Evolutionary conservation across 768 basidiomycete genomes (phyloP), one percentile per base, ranked within the genome.

Genomic region (Jaapia argillacea): DNA sequence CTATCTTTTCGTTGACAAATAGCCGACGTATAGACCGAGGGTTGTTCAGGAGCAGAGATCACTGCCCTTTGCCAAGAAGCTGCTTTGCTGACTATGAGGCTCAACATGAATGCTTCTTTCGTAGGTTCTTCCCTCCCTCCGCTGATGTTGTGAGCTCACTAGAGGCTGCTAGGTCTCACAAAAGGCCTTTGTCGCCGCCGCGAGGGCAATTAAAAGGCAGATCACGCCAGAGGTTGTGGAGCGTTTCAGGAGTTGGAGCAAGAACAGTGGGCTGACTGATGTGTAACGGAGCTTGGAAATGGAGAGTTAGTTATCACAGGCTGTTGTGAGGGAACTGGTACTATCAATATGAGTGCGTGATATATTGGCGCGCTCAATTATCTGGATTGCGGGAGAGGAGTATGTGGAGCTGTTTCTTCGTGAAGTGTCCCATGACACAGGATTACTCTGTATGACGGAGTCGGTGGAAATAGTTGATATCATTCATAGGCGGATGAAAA

Each of bases 21-120:
- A 12, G 47, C 48, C 10, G 40, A 31, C 43, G 6, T 39, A 12
- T 54, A 98, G 96, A 86, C 92, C 1, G 80, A 85, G 6, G 96
- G 94, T 1, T 99, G 91, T 58, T 98, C 93, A 16, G 96, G 96
- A 4, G 96, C 96, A 4, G 96, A 99, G 60, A 79, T 98, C 25
- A 72, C 78, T 4, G 81, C 85, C 6, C 72, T 98, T 36, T 98
- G 93, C 58, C 96, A 98, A 63, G 94, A 99, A 61, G 96, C 96
- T 3, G 96, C 94, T 0, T 60, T 98, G 48, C 58, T 83, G 43
- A 87, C 92, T 0, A 98, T 99, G 96, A 81, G 86, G 50, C 71
- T 76, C 42, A 75, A 97, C 59, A 80, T 97, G 26, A 60, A 86
- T 46, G 79, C 89, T 2, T 71, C 78, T 36, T 72, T 68, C 53